These are phyloP conservation scores for Persicaria tinctoria DNA, from an alignment of 148 eudicot genomes.

Conservation along the genomic window DNA sequence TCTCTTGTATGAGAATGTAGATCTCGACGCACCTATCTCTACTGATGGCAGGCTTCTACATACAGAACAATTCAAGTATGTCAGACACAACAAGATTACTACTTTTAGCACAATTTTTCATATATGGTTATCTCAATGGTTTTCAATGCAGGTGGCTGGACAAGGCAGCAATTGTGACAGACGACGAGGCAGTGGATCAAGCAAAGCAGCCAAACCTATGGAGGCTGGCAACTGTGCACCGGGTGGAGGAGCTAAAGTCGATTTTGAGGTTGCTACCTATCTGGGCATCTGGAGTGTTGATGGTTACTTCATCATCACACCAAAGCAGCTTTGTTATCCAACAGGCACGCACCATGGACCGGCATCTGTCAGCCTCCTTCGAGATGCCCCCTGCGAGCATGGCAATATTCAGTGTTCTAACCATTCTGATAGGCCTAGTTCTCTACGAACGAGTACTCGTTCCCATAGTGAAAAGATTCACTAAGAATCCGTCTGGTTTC, in stretches of 20 bases:
- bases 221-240: slow-evolving; percentile 54
- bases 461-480: slow-evolving; percentile 38
- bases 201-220: slow-evolving; percentile 44
- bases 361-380: slow-evolving; percentile 40
- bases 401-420: slow-evolving; percentile 29
- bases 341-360: slow-evolving; percentile 58
- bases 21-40: slow-evolving; percentile 42
- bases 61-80: slow-evolving; percentile 42
- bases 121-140: neutral
- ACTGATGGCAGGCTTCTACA: slow-evolving; percentile 46
- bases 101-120: neutral
- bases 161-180: slow-evolving; percentile 45
- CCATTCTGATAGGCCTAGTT: slow-evolving; percentile 31
- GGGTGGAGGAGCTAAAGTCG: slow-evolving; percentile 58
- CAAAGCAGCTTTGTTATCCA: slow-evolving; percentile 37
- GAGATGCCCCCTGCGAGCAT: slow-evolving; percentile 55
- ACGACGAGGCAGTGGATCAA: slow-evolving; percentile 23
- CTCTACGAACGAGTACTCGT: slow-evolving; percentile 46
- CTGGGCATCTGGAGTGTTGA: slow-evolving; percentile 45
- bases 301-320: slow-evolving; percentile 43
- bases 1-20: slow-evolving; percentile 32
- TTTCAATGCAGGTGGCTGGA: slow-evolving; percentile 45
- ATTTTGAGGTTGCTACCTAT: slow-evolving; percentile 52
- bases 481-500: slow-evolving; percentile 42
- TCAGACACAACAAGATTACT: slow-evolving; percentile 2